These are phyloP conservation scores for Ilex paraguariensis DNA, from an alignment of 305 asterid genomes.

Conservation along the genomic window DNA sequence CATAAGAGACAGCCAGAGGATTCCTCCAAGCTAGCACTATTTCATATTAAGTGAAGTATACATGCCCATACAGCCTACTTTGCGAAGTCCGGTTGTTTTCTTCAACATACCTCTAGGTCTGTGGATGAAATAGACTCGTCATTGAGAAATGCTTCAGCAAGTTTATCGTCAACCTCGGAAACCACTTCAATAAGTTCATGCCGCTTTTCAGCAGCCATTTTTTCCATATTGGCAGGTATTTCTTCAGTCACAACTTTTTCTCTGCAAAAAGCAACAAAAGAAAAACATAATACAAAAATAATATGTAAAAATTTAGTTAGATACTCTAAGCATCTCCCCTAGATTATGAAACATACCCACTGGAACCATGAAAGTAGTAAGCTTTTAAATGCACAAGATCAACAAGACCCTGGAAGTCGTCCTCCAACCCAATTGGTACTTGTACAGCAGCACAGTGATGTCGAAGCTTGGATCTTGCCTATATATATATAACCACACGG, in stretches of 20 bases:
- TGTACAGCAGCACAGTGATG: constrained; percentile 99
- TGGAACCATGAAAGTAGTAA: constrained; percentile 77
- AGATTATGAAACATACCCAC: constrained; percentile 65
- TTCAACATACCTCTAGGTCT: constrained; percentile 72
- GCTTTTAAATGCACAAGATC: constrained; percentile 91
- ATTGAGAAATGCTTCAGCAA: constrained; percentile 81
- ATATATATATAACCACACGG: not conserved
- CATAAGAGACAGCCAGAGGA: too few relatives aligned
- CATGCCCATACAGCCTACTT: too few relatives aligned
- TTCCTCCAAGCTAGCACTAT: too few relatives aligned
- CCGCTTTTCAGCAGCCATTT: constrained; percentile 65
- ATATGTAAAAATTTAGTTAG: not conserved
- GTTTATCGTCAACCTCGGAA: constrained; percentile 92
- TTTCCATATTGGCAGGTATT: constrained; percentile 71
- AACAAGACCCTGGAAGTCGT: constrained; percentile 89
- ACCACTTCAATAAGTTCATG: constrained; percentile 83
- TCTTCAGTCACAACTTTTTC: constrained; percentile 73
- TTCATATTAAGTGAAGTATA: too few relatives aligned
- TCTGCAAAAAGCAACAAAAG: constrained; percentile 34
- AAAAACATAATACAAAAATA: constrained; percentile 4
- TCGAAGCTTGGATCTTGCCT: constrained; percentile 96
- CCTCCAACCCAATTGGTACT: constrained; percentile 96
- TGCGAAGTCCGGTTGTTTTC: not conserved
- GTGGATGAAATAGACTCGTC: constrained; percentile 83
- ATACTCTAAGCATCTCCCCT: not conserved